phyloP scores from a whole-genome alignment of 768 basidiomycete genomes.

The Macrolepiota dolichaula region DNA sequence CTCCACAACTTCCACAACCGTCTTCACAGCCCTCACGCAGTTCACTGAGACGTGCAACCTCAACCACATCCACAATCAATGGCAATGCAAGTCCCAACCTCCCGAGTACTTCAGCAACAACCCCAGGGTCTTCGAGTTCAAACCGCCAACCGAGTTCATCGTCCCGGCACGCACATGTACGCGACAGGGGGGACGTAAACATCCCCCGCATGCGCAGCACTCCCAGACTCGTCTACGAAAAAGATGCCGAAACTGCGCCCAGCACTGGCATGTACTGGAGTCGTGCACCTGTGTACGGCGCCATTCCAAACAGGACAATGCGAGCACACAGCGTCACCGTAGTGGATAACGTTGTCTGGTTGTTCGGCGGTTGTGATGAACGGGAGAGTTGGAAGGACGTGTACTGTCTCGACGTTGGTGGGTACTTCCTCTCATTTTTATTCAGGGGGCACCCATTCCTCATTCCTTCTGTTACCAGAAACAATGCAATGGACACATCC shows the following conservation, averaged over 20 bases:
- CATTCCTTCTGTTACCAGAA: conserved; percentile 39
- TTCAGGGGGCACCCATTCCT: conserved; percentile 2
- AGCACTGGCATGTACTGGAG: conserved; percentile 85
- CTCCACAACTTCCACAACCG: neutral
- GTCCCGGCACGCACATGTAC: no score
- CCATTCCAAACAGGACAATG: conserved; percentile 61
- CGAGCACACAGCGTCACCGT: conserved; percentile 83
- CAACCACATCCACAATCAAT: neutral
- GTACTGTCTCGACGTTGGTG: conserved; percentile 84
- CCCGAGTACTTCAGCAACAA: no score
- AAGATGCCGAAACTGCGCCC: conserved; percentile 55
- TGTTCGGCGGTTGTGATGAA: conserved; percentile 88
- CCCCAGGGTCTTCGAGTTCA: no score
- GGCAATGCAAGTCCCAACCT: neutral
- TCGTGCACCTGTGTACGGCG: conserved; percentile 73
- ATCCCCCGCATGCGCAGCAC: no score
- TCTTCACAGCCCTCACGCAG: neutral
- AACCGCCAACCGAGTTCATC: no score
- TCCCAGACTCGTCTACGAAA: conserved; percentile 52
- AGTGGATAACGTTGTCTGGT: conserved; percentile 81
- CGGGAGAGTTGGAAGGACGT: conserved; percentile 70
- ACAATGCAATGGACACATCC: conserved; percentile 88
- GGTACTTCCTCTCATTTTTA: neutral
- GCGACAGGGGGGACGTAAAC: no score
- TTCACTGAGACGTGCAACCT: neutral